phyloP scores from a whole-genome alignment of 345 rosid species.

The Eutrema japonicum region DNA sequence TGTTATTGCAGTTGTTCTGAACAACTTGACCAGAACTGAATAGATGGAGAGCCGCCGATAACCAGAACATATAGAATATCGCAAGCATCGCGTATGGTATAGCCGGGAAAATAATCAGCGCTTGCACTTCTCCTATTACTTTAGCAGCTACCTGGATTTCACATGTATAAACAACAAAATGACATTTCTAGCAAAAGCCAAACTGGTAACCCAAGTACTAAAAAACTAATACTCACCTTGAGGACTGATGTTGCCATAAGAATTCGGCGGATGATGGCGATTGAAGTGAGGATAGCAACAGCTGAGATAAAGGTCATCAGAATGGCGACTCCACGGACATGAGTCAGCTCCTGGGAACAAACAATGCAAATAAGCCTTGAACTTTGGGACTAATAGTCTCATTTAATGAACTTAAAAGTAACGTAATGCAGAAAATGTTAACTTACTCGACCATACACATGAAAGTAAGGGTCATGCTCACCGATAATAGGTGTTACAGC shows the following conservation, averaged over 20 bases:
- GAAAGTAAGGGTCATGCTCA: conserved; percentile 81
- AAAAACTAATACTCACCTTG: conserved; percentile 59
- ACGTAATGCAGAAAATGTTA: conserved; percentile 23
- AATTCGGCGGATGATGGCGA: conserved; percentile 91
- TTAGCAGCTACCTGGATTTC: conserved; percentile 92
- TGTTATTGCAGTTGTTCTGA: conserved; percentile 71
- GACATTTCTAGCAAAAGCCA: conserved; percentile 22
- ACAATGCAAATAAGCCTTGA: conserved; percentile 12
- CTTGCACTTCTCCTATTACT: conserved; percentile 96
- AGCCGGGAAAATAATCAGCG: conserved; percentile 84
- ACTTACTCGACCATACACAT: conserved; percentile 79
- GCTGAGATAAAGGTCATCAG: conserved; percentile 78
- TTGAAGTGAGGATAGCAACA: conserved; percentile 81
- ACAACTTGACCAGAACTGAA: conserved; percentile 89
- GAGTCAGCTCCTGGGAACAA: conserved; percentile 76
- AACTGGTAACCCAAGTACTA: conserved; percentile 22
- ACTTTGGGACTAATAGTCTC: conserved; percentile 11
- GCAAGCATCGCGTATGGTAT: conserved; percentile 79
- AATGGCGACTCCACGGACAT: conserved; percentile 71
- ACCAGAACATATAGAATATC: conserved; percentile 94
- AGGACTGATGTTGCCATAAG: conserved; percentile 97
- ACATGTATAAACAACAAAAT: conserved; percentile 24
- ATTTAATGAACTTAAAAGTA: conserved; percentile 1
- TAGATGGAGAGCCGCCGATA: conserved; percentile 83
- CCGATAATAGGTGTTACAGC: conserved; percentile 91